These are phyloP conservation scores for Taphrina communis DNA, from an alignment of 1,139 yeast species.

Conservation along the genomic window DNA sequence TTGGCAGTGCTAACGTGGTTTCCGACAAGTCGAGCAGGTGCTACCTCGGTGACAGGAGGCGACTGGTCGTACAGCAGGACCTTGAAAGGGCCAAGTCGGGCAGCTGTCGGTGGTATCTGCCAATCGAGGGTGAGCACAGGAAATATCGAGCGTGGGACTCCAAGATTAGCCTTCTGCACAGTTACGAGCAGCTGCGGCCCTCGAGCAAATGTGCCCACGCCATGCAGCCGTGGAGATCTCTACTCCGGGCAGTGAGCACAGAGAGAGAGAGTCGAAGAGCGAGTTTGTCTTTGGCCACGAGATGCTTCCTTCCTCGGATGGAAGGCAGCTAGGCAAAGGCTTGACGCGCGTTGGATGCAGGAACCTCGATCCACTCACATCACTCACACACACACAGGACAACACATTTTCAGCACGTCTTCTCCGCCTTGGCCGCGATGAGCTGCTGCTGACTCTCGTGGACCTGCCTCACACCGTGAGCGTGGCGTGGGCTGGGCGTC, in stretches of 20 bases:
- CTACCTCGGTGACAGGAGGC: constrained; percentile 4
- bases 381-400: background rate
- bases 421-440: constrained; percentile 10
- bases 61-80: background rate
- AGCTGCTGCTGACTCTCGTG: background rate
- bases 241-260: too few relatives aligned
- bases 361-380: constrained; percentile 2
- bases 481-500: constrained; percentile 2
- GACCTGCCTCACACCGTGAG: too few relatives aligned
- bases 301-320: too few relatives aligned
- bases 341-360: background rate
- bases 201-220: background rate
- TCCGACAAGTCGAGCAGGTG: background rate
- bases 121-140: background rate
- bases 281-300: too few relatives aligned
- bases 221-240: constrained; percentile 1
- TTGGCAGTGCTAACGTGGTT: too few relatives aligned
- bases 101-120: background rate
- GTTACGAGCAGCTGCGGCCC: background rate
- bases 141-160: too few relatives aligned
- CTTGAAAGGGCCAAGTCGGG: background rate
- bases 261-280: too few relatives aligned
- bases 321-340: background rate
- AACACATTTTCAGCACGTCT: background rate
- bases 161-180: background rate